A percentile compares a stretch with the other conserved stretches of the same genome.
phyloP scores from a whole-genome alignment of 345 rosid species.

The Bruguiera sexangula region DNA sequence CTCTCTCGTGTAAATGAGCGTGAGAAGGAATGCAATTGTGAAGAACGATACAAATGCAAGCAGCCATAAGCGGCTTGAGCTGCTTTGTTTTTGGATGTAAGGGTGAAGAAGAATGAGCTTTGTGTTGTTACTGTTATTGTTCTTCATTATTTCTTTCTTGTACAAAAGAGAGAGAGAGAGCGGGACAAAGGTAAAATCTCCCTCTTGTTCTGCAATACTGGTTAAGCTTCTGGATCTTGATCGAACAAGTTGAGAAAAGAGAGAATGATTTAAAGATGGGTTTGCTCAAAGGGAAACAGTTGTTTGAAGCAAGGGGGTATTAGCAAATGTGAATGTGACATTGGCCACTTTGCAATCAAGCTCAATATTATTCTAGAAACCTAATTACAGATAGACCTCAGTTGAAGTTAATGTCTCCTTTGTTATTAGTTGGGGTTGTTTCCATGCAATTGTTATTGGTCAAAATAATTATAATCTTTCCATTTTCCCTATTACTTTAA shows the following conservation, averaged over 20 bases:
- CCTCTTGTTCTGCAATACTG: conserved; percentile 5
- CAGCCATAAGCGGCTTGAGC: conserved; percentile 77
- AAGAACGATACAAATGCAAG: conserved; percentile 76
- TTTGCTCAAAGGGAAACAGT: conserved; percentile 13
- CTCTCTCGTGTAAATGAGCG: conserved; percentile 75
- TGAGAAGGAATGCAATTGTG: conserved; percentile 74
- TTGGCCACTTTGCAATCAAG: conserved; percentile 19
- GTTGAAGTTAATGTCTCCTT: not conserved
- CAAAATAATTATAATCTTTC: not conserved
- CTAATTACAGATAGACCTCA: not conserved
- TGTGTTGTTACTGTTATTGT: conserved; percentile 55
- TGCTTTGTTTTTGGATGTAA: conserved; percentile 84
- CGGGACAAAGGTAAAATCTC: not conserved
- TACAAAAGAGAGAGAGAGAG: not conserved
- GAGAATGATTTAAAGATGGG: conserved; percentile 35
- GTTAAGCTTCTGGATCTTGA: conserved; percentile 32
- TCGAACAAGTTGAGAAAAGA: conserved; percentile 21
- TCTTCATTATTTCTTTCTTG: conserved; percentile 48
- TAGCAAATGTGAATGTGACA: conserved; percentile 38
- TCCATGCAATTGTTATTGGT: conserved; percentile 18
- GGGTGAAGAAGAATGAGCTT: conserved; percentile 94
- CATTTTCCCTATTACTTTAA: not conserved
- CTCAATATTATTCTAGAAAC: conserved; percentile 10
- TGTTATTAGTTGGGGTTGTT: conserved; percentile 1
- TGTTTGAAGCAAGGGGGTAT: conserved; percentile 16